phyloP scores from a whole-genome alignment of 139 green algal genomes.

The Chlamydomonas sp. region DNA sequence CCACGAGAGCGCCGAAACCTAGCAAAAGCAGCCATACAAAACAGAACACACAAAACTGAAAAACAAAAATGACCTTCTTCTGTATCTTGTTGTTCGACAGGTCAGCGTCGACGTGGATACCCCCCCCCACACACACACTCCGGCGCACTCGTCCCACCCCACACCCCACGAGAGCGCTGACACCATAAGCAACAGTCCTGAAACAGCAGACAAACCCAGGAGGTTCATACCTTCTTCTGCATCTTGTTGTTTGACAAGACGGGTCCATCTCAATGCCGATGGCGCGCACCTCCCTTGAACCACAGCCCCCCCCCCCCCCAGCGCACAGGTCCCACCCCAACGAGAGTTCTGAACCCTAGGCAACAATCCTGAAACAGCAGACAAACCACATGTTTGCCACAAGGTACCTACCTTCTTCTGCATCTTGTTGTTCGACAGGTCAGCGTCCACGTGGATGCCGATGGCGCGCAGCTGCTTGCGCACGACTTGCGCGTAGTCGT shows the following conservation, averaged over 20 bases:
- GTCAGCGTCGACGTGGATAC: too few relatives aligned
- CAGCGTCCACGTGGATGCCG: constrained; percentile 69
- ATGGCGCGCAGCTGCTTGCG: constrained; percentile 47
- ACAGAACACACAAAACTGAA: background rate
- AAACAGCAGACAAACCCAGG: too few relatives aligned
- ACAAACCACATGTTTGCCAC: background rate
- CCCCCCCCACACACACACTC: too few relatives aligned
- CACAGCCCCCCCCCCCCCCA: too few relatives aligned
- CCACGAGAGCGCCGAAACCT: too few relatives aligned
- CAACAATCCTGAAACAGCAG: background rate
- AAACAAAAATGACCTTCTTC: constrained; percentile 96
- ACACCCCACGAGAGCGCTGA: too few relatives aligned
- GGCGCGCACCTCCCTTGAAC: constrained; percentile 60
- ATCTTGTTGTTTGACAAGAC: background rate
- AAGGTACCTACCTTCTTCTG: constrained; percentile 97
- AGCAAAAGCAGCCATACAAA: background rate
- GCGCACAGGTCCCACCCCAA: too few relatives aligned
- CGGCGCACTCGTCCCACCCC: too few relatives aligned
- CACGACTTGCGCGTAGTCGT: constrained; percentile 74
- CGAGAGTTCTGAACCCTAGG: too few relatives aligned
- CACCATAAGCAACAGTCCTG: too few relatives aligned
- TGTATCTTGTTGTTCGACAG: too few relatives aligned
- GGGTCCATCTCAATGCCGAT: constrained; percentile 66
- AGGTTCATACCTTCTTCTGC: constrained; percentile 1
- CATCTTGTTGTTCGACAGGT: constrained; percentile 85